Base-by-base conservation (phyloP, 192 early-diverging fungal genomes). In the Piromyces finnis region DNA sequence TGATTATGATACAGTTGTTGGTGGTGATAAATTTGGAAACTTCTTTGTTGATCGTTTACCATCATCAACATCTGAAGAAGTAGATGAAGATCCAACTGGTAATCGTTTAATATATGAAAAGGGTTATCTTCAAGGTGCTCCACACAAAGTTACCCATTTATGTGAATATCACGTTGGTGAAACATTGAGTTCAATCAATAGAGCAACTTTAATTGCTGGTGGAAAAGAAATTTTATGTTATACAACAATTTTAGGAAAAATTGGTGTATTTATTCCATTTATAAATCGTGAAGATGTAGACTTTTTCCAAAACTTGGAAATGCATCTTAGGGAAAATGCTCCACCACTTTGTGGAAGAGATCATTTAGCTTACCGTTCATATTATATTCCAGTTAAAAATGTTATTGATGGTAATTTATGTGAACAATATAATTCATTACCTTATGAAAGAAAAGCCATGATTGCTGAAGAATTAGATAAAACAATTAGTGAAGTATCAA, bases 11-110 rank as follows among this genome's bases (percentile, higher is more conserved):
- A 98, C 98, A 11, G 89, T 97, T 11, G 93, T 90, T 11, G 93
- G 91, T 26, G 97, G 94, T 27, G 98, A 99, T 89, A 96, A 97
- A 85, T 99, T 99, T 91, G 98, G 98, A 35, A 97, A 97, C 81
- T 85, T 99, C 28, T 92, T 92, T 79, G 91, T 94, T 16, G 82
- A 91, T 78, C 89, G 98, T 28, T 83, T 95, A 80, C 89, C 94
- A 3, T 80, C 86, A 29, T 85, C 88, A 12, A 87, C 91, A 0
- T 88, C 88, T 28, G 85, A 91, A 78, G 91, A 93, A 79, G 85
- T 98, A 77, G 96, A 97, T 78, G 92, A 95, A 30, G 97, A 97
- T 82, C 91, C 94, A 11, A 92, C 94, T 9, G 95, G 95, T 5
- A 92, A 91, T 79, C 90, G 93, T 78, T 86, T 96, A 29, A 85